Evolutionary conservation across 108 stramenopile species (phyloP).

Genomic region (Seminavis robusta): DNA sequence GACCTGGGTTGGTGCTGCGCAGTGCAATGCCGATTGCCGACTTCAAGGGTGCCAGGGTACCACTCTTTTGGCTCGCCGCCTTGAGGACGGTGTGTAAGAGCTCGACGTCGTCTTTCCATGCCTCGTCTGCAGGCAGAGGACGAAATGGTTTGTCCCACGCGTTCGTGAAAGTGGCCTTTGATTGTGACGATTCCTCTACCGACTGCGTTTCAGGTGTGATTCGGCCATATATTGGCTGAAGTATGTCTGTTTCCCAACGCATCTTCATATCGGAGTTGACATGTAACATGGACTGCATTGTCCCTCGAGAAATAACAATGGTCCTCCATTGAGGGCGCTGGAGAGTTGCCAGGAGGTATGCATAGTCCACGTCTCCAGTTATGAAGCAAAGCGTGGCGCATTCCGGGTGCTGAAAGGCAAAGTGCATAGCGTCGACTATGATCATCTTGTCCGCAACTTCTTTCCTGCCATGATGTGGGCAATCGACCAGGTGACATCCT

Average conservation of each 20-base stretch:
- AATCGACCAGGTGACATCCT: conserved; percentile 37
- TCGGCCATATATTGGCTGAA: background rate
- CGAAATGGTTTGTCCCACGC: background rate
- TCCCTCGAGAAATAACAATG: conserved; percentile 35
- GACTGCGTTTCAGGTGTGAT: background rate
- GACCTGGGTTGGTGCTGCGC: conserved; percentile 9
- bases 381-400: conserved; percentile 36
- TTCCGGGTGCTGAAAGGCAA: conserved; percentile 32
- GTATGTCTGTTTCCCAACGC: conserved; percentile 37
- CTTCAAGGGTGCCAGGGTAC: conserved; percentile 1
- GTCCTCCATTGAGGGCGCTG: conserved; percentile 31
- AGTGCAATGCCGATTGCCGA: conserved; percentile 9
- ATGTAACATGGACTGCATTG: conserved; percentile 27
- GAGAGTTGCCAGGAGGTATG: conserved; percentile 24
- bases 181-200: background rate
- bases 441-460: conserved; percentile 50
- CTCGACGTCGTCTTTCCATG: conserved; percentile 15
- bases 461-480: conserved; percentile 27
- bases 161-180: background rate
- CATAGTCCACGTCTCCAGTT: conserved; percentile 30
- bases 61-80: background rate
- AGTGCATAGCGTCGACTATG: conserved; percentile 42
- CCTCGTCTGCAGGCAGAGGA: conserved; percentile 6
- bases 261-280: conserved; percentile 32
- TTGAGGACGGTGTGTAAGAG: conserved; percentile 9